Conservation (phyloP, 192 early-diverging fungal genomes). For the Globomyces pollinis-pini region DNA sequence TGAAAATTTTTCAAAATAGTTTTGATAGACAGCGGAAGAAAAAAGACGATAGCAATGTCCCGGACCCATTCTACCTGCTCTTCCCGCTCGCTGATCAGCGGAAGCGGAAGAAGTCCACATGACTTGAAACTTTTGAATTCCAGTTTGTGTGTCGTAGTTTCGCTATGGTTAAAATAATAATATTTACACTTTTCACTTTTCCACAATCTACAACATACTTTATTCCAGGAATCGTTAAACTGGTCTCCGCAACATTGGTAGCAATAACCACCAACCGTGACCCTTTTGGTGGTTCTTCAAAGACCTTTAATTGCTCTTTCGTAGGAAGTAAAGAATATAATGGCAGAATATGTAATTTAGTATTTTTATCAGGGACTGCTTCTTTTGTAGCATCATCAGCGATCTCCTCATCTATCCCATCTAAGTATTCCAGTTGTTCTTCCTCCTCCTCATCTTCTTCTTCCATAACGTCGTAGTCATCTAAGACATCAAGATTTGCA, state of each 20-base stretch:
- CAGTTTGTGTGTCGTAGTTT: slow-evolving; percentile 72
- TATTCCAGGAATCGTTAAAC: slow-evolving; percentile 92
- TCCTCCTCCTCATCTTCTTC: slow-evolving; percentile 66
- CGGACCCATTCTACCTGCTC: slow-evolving; percentile 91
- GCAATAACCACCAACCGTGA: slow-evolving; percentile 88
- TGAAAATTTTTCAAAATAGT: slow-evolving; percentile 78
- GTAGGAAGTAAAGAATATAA: slow-evolving; percentile 95
- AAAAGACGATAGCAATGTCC: slow-evolving; percentile 97
- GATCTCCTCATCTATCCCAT: slow-evolving; percentile 46
- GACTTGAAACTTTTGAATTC: slow-evolving; percentile 83
- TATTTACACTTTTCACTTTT: slow-evolving; percentile 91
- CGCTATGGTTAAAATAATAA: too few relatives aligned
- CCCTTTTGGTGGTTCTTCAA: slow-evolving; percentile 79
- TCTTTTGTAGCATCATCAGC: slow-evolving; percentile 25
- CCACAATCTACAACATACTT: slow-evolving; percentile 93
- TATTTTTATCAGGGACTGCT: not conserved
- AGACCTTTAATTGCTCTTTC: slow-evolving; percentile 84
- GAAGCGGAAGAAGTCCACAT: slow-evolving; percentile 92
- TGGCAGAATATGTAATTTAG: slow-evolving; percentile 86
- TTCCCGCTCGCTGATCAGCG: slow-evolving; percentile 90
- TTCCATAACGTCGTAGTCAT: slow-evolving; percentile 44
- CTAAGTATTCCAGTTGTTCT: slow-evolving; percentile 50
- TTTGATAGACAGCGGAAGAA: slow-evolving; percentile 85
- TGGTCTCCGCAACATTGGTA: slow-evolving; percentile 99
- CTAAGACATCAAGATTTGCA: slow-evolving; percentile 21